A percentile compares a stretch with the other conserved stretches of the same genome.
These are phyloP conservation scores for Rhazya stricta DNA, from an alignment of 257 asterid genomes.

Conservation along the genomic window DNA sequence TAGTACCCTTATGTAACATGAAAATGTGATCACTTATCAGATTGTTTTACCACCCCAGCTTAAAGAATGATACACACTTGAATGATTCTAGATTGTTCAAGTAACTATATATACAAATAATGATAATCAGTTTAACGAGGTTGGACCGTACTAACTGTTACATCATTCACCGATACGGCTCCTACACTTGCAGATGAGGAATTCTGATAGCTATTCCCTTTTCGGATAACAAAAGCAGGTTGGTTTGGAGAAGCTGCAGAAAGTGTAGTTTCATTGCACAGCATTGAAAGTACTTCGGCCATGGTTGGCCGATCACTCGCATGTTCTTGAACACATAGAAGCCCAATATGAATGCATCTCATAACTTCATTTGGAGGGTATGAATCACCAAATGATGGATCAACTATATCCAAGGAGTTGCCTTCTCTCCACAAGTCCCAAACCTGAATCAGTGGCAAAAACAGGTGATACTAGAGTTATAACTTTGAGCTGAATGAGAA, in stretches of 20 bases:
- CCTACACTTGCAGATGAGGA: conserved; percentile 5
- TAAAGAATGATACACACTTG: background rate
- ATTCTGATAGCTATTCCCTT: background rate
- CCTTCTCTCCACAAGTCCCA: conserved; percentile 31
- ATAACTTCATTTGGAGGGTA: conserved; percentile 10
- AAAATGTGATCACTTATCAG: background rate
- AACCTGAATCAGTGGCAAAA: conserved; percentile 18
- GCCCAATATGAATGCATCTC: conserved; percentile 28
- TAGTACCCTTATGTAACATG: no score
- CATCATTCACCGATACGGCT: conserved; percentile 18
- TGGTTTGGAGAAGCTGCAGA: conserved; percentile 19
- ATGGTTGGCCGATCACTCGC: conserved; percentile 24
- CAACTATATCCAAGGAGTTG: conserved; percentile 12
- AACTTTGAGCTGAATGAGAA: background rate
- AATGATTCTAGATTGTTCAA: background rate
- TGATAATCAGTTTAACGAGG: conserved; percentile 6
- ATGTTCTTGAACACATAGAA: conserved; percentile 30
- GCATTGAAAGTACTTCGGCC: conserved; percentile 19
- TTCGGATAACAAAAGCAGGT: conserved; percentile 16
- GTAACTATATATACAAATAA: background rate
- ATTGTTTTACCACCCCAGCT: background rate
- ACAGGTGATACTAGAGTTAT: background rate
- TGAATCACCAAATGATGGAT: conserved; percentile 19
- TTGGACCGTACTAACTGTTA: conserved; percentile 10
- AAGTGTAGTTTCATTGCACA: conserved; percentile 17